phyloP scores from a whole-genome alignment of 148 eudicot species.

The Camellia japonica region DNA sequence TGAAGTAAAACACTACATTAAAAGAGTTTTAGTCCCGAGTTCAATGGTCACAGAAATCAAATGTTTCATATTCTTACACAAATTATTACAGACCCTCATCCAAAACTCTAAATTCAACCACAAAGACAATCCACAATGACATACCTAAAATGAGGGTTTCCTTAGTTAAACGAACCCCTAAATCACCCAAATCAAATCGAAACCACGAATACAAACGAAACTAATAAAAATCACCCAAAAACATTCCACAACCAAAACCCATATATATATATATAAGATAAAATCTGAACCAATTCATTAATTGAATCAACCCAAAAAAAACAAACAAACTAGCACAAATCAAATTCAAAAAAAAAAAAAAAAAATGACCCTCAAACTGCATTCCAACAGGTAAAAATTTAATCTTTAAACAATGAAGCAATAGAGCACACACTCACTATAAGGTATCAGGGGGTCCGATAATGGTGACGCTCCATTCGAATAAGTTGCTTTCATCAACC shows the following conservation, averaged over 20 bases:
- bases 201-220: neutral
- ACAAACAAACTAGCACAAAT: neutral
- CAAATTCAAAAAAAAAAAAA: neutral
- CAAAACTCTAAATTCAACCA: neutral
- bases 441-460: constrained; percentile 89
- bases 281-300: neutral
- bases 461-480: constrained; percentile 83
- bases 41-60: neutral
- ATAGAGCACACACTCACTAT: constrained; percentile 58
- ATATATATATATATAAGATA: neutral
- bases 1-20: too few relatives aligned
- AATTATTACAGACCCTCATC: neutral
- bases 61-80: neutral
- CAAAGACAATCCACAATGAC: neutral
- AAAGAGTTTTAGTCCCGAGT: neutral
- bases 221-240: neutral
- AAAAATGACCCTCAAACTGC: neutral
- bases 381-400: neutral
- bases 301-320: neutral
- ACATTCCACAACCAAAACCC: neutral
- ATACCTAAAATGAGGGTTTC: neutral
- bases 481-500: constrained; percentile 67
- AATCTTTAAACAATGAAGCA: neutral
- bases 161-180: neutral
- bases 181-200: neutral